Evolutionary conservation across 2,329 filamentous ascomycete species (phyloP).

Genomic region (Aureobasidium sp.): DNA sequence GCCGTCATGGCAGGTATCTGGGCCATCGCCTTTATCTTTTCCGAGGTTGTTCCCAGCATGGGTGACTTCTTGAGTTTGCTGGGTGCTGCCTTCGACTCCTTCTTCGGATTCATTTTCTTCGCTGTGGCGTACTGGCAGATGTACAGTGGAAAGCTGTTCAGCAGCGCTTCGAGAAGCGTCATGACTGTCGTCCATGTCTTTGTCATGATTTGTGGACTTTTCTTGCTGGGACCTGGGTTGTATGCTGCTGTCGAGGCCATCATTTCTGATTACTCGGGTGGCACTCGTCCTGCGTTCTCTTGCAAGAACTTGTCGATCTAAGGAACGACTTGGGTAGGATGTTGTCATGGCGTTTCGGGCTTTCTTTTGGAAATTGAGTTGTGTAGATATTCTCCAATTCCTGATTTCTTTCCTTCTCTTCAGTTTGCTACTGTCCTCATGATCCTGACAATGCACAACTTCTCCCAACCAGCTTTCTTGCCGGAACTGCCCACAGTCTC

Average conservation of each 20-base stretch:
- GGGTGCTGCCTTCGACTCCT: constrained; percentile 43
- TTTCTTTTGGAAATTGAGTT: not conserved
- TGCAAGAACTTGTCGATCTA: constrained; percentile 45
- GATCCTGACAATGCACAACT: constrained; percentile 78
- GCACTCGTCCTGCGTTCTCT: constrained; percentile 42
- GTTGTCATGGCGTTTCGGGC: not conserved
- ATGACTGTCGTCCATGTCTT: constrained; percentile 42
- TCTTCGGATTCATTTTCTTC: constrained; percentile 48
- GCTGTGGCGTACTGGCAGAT: constrained; percentile 45
- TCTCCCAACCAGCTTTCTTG: constrained; percentile 89
- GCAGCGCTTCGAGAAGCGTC: constrained; percentile 29
- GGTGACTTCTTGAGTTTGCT: constrained; percentile 45
- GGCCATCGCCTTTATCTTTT: constrained; percentile 41
- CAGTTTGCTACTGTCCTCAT: not conserved
- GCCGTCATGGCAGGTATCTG: constrained; percentile 38
- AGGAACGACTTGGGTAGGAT: not conserved
- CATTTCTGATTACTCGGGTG: constrained; percentile 43
- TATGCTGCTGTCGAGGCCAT: constrained; percentile 49
- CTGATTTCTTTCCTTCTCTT: not conserved
- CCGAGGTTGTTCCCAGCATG: constrained; percentile 45
- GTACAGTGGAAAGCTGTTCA: constrained; percentile 19
- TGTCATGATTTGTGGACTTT: constrained; percentile 41
- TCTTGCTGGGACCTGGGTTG: constrained; percentile 46
- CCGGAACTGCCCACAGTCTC: constrained; percentile 77
- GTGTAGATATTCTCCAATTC: not conserved